Conservation (phyloP, 2,329 filamentous ascomycete species). For the Pyrenochaeta sp. region DNA sequence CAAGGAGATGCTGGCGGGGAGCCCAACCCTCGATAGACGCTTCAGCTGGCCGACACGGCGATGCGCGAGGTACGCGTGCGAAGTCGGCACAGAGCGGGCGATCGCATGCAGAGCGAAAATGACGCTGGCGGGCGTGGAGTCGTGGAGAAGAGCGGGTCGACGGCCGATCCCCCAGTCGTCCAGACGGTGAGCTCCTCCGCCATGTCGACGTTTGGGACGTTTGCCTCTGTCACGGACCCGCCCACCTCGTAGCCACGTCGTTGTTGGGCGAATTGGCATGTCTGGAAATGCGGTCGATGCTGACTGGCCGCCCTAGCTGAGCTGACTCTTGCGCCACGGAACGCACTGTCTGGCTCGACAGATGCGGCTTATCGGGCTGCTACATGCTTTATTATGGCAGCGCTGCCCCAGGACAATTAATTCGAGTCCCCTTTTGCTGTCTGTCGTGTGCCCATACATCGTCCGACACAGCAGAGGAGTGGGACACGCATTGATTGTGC, state of each 20-base stretch:
- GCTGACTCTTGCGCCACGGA: slow-evolving; percentile 11
- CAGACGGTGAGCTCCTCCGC: slow-evolving; percentile 1
- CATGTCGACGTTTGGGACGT: slow-evolving; percentile 6
- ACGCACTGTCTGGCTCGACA: slow-evolving; percentile 11
- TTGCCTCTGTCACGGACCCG: slow-evolving; percentile 13
- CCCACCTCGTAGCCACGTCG: slow-evolving; percentile 17
- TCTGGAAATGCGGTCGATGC: slow-evolving; percentile 16
- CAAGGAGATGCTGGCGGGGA: background rate
- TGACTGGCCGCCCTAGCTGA: slow-evolving; percentile 17
- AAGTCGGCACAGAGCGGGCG: slow-evolving; percentile 1
- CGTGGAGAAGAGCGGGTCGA: slow-evolving; percentile 2
- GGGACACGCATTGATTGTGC: slow-evolving; percentile 22
- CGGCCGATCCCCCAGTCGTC: slow-evolving; percentile 2
- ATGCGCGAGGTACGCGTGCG: background rate
- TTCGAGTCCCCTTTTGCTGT: slow-evolving; percentile 19
- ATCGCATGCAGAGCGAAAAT: background rate
- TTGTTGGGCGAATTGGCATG: slow-evolving; percentile 13
- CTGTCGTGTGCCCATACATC: slow-evolving; percentile 12
- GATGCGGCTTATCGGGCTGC: slow-evolving; percentile 15
- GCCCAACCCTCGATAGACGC: background rate
- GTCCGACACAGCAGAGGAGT: slow-evolving; percentile 10
- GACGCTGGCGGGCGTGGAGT: background rate
- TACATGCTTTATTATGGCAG: slow-evolving; percentile 11
- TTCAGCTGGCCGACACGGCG: slow-evolving; percentile 1
- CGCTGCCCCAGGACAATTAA: background rate